phyloP scores from a whole-genome alignment of 2,329 filamentous ascomycete genomes.

The Penicillium sp. region DNA sequence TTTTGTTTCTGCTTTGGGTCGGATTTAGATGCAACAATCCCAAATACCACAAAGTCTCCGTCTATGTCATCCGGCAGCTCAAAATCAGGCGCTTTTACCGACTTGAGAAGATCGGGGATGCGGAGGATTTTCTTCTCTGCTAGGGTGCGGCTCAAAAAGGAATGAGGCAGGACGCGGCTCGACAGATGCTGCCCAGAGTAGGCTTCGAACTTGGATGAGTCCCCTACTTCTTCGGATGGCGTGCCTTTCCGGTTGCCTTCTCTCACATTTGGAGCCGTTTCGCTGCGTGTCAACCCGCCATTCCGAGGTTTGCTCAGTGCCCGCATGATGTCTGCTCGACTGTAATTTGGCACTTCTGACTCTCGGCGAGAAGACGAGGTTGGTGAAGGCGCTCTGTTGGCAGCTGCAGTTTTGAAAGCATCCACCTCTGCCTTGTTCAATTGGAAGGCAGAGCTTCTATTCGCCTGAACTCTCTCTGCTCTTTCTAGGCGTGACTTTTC shows the following conservation, averaged over 20 bases:
- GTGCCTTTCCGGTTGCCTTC: constrained; percentile 15
- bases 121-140: constrained; percentile 70
- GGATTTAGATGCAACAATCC: constrained; percentile 82
- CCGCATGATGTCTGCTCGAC: constrained; percentile 57
- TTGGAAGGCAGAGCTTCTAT: constrained; percentile 43
- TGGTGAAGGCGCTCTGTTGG: constrained; percentile 26
- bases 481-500: constrained; percentile 39
- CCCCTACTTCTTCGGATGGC: constrained; percentile 26
- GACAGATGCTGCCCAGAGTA: constrained; percentile 83
- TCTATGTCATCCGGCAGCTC: constrained; percentile 73
- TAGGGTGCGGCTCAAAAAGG: constrained; percentile 71
- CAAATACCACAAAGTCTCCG: constrained; percentile 84
- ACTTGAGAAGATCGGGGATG: constrained; percentile 74
- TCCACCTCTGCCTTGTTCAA: constrained; percentile 44
- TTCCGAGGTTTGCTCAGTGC: constrained; percentile 29
- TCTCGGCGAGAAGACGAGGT: constrained; percentile 48
- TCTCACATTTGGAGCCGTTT: constrained; percentile 32
- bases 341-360: constrained; percentile 52
- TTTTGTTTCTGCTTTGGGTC: constrained; percentile 63
- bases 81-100: constrained; percentile 77
- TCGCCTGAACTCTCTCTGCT: constrained; percentile 35
- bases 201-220: constrained; percentile 68
- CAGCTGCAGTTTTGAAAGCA: constrained; percentile 38
- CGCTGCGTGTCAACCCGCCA: constrained; percentile 31
- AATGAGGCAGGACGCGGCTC: constrained; percentile 76